A percentile compares a stretch with the other conserved stretches of the same genome.
Evolutionary conservation across 768 basidiomycete genomes (phyloP).

Genomic region (Amanita brunnescens): DNA sequence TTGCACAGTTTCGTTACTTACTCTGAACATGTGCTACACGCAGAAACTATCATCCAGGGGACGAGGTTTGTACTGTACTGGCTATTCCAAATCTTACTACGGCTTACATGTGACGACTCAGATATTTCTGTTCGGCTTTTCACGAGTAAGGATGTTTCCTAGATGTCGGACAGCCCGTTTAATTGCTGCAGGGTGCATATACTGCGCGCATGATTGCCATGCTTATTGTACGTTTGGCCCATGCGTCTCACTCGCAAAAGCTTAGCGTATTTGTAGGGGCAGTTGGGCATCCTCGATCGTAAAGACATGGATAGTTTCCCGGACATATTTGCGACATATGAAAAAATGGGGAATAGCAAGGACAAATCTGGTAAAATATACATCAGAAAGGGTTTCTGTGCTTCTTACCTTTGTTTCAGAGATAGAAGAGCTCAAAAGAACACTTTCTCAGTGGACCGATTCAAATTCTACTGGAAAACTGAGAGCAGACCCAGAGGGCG

Average conservation of each 20-base stretch:
- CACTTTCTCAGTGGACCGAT: constrained; percentile 48
- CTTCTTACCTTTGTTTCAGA: constrained; percentile 19
- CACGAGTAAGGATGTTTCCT: constrained; percentile 35
- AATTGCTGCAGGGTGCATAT: constrained; percentile 53
- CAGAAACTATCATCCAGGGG: constrained; percentile 65
- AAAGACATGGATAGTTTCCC: constrained; percentile 68
- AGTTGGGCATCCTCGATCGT: constrained; percentile 63
- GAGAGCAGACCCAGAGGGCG: constrained; percentile 37
- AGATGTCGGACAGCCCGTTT: not conserved
- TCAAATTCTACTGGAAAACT: constrained; percentile 41
- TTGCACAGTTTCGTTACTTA: not conserved
- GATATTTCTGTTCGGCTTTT: constrained; percentile 77
- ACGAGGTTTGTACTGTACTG: constrained; percentile 40
- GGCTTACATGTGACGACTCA: constrained; percentile 18
- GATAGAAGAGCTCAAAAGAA: constrained; percentile 26
- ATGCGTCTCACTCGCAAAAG: not conserved
- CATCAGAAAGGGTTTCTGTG: not conserved
- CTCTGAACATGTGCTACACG: not conserved
- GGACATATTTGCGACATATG: constrained; percentile 50
- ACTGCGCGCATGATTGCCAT: constrained; percentile 67
- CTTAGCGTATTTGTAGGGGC: constrained; percentile 33
- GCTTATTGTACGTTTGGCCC: constrained; percentile 44
- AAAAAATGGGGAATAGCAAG: constrained; percentile 49
- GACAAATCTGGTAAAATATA: constrained; percentile 33
- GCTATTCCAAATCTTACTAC: not conserved